These are phyloP conservation scores for Cryptococcus sp. DNA, from an alignment of 1,284 basidiomycete genomes.

Conservation along the genomic window DNA sequence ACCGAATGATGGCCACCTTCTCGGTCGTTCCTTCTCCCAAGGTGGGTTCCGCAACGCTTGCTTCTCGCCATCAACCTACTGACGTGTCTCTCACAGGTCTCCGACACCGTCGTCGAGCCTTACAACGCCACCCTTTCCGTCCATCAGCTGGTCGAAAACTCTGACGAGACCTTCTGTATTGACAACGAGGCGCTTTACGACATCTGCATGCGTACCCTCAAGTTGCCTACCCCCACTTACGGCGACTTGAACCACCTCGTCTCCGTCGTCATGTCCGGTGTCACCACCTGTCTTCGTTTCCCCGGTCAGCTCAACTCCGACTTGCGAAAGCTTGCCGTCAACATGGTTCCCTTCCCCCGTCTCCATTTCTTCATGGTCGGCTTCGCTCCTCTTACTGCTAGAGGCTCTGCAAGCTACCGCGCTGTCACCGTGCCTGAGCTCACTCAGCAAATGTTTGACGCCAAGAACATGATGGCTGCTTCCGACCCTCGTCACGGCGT, in stretches of 20 bases:
- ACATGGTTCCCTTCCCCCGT: conserved; percentile 99
- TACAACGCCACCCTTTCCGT: conserved; percentile 65
- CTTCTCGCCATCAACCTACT: conserved; percentile 4
- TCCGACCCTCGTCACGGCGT: conserved; percentile 84
- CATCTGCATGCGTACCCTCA: conserved; percentile 95
- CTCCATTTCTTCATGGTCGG: conserved; percentile 99
- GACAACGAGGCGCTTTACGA: conserved; percentile 99
- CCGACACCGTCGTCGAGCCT: conserved; percentile 64
- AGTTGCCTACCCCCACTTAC: conserved; percentile 89
- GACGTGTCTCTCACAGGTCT: conserved; percentile 45
- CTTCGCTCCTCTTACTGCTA: conserved; percentile 90
- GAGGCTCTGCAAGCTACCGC: conserved; percentile 89
- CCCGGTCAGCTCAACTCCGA: conserved; percentile 99
- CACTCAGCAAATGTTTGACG: conserved; percentile 98
- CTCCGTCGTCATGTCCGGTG: conserved; percentile 94
- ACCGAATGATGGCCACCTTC: conserved; percentile 66
- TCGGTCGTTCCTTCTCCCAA: conserved; percentile 65
- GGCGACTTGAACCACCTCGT: conserved; percentile 97
- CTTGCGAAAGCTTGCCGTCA: conserved; percentile 93
- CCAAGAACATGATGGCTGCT: conserved; percentile 96
- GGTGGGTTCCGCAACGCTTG: conserved; percentile 40
- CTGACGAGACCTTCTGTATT: conserved; percentile 65
- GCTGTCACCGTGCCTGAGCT: conserved; percentile 94
- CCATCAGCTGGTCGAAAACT: conserved; percentile 66
- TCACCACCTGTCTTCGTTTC: conserved; percentile 62